phyloP scores from a whole-genome alignment of 1,139 yeast species.

The Nakaseomyces sp. region DNA sequence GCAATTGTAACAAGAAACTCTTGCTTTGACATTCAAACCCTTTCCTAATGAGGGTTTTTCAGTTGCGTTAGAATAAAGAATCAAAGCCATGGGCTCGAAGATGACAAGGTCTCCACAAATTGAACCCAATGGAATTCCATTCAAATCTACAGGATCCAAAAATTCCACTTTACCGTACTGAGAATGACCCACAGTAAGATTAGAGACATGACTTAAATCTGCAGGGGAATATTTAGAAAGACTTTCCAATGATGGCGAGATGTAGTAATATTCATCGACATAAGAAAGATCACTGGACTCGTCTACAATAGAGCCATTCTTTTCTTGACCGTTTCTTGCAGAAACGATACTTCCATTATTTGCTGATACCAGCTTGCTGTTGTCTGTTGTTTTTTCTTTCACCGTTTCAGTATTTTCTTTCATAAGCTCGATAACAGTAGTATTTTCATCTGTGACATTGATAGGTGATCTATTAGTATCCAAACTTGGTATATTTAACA shows the following conservation, averaged over 20 bases:
- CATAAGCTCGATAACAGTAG: background rate
- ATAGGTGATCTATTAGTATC: background rate
- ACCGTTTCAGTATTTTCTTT: background rate
- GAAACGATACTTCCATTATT: background rate
- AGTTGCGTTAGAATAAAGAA: constrained; percentile 66
- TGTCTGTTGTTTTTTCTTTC: background rate
- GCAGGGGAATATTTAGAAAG: constrained; percentile 51
- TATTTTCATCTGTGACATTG: background rate
- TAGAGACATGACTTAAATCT: constrained; percentile 54
- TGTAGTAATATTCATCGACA: constrained; percentile 76
- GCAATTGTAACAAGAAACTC: constrained; percentile 65
- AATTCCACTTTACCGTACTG: constrained; percentile 74
- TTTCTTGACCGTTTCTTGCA: background rate
- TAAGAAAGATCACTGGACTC: constrained; percentile 32
- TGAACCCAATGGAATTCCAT: constrained; percentile 51
- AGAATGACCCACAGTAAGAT: constrained; percentile 71
- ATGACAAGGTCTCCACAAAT: constrained; percentile 58
- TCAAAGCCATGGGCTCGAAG: constrained; percentile 54
- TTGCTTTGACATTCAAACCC: constrained; percentile 73
- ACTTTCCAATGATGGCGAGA: constrained; percentile 63
- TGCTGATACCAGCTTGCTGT: background rate
- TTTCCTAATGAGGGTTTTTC: constrained; percentile 62
- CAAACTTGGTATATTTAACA: background rate
- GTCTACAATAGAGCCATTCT: background rate
- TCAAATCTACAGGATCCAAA: constrained; percentile 71